Evolutionary conservation across 2,329 filamentous ascomycete genomes (phyloP), one percentile per base, ranked within the genome.

Genomic region (Xylariaceae sp.): DNA sequence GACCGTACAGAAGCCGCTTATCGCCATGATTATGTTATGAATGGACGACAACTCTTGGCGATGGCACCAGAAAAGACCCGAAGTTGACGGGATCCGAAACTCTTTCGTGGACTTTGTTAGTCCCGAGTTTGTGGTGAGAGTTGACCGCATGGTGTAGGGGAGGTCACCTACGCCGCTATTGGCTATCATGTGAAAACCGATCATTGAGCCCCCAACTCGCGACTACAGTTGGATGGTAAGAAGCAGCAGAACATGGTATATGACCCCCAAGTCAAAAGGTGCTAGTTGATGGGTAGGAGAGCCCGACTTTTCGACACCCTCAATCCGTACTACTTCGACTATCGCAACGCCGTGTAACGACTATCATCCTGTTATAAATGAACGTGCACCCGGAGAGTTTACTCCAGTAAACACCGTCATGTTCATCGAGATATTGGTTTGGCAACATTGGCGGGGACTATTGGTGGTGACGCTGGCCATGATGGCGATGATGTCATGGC

Each of bases 401-500:
- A 53, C 58, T 63, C 59, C 57, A 61, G 60, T 17, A 39, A 51
- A n/a, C 11, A 13, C 10, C 41, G 6, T 45, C 13, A 45, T 39
- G 8, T 1, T 8, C 11, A 54, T 58, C 67, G 64, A 67, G 65
- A 68, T 68, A 67, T 60, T 64, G 63, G 55, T 39, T 59, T 55
- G 59, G 23, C 23, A 30, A 63, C 64, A 61, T 61, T 50, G 61
- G 55, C 52, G 39, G 58, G 8, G 56, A 65, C 68, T 18, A 18
- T 61, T 50, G 61, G 55, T 53, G 39, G 58, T 10, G 56, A 65
- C 68, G 68, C 69, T 69, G 67, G 69, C 65, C 62, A 62, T 50
- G 62, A 55, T 55, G 35, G 59, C 13, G 57, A 65, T 69, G 68
- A 70, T 69, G 68, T 70, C 68, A 70, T 68, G 64, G 23, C n/a